Evolutionary conservation across 805 yeast genomes (phyloP).

Genomic region (Saturnispora zaruensis): DNA sequence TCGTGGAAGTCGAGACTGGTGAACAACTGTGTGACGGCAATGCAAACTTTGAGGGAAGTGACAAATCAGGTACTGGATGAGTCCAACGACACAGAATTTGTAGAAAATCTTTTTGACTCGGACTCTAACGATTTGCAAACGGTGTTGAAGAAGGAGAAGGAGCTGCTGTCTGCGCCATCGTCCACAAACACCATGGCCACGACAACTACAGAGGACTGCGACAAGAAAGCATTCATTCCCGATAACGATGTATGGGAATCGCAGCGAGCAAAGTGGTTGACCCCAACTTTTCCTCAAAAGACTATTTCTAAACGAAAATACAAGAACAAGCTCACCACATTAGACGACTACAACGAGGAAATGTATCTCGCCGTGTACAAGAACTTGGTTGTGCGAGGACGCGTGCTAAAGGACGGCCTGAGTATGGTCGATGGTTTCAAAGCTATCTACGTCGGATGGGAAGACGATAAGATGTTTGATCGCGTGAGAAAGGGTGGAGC

Average conservation of each 20-base stretch:
- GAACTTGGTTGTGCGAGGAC: slow-evolving; percentile 60
- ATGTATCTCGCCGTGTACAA: slow-evolving; percentile 57
- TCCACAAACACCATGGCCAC: not conserved
- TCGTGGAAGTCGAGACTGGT: slow-evolving; percentile 17
- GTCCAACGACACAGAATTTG: slow-evolving; percentile 43
- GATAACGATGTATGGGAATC: slow-evolving; percentile 55
- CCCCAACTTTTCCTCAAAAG: slow-evolving; percentile 21
- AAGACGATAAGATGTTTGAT: slow-evolving; percentile 52
- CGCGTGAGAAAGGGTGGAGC: slow-evolving; percentile 27
- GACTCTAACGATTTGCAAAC: slow-evolving; percentile 1
- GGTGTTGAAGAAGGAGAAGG: not conserved
- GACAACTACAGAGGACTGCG: slow-evolving; percentile 1
- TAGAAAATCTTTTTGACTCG: slow-evolving; percentile 40
- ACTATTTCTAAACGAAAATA: slow-evolving; percentile 4
- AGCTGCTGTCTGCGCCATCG: not conserved
- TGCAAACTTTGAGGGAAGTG: slow-evolving; percentile 12
- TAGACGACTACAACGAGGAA: slow-evolving; percentile 9
- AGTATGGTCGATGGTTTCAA: slow-evolving; percentile 65
- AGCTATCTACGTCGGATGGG: slow-evolving; percentile 81
- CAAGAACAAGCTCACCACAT: slow-evolving; percentile 29
- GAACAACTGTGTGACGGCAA: slow-evolving; percentile 13
- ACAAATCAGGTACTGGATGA: slow-evolving; percentile 42
- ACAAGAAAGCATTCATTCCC: not conserved
- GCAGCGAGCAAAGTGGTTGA: slow-evolving; percentile 62
- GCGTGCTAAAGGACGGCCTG: slow-evolving; percentile 58